These are phyloP conservation scores for Heterobasidion parviporum DNA, from an alignment of 1,284 basidiomycete genomes.

Conservation along the genomic window DNA sequence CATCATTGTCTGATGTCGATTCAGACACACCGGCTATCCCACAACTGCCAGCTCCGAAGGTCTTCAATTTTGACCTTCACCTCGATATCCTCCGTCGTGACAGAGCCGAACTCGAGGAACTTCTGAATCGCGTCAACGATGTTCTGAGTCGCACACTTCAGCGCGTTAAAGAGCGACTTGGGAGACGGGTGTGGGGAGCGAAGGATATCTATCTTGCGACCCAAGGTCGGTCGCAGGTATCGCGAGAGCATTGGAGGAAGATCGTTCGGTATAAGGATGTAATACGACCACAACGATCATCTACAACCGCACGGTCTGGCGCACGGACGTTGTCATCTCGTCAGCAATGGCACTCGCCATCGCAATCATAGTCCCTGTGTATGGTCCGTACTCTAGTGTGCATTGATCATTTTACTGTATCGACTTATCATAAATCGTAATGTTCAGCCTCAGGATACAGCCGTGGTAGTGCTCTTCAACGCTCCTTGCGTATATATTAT, in stretches of 20 bases:
- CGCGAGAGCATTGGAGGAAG: conserved; percentile 27
- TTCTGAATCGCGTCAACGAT: conserved; percentile 33
- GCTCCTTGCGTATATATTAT: too few relatives aligned
- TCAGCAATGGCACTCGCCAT: not conserved
- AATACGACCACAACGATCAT: not conserved
- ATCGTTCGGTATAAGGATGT: conserved; percentile 19
- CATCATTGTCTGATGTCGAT: conserved; percentile 19
- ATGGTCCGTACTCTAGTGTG: too few relatives aligned
- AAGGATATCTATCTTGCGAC: conserved; percentile 46
- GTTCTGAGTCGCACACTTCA: conserved; percentile 43
- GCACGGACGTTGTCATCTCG: too few relatives aligned
- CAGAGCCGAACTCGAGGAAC: conserved; percentile 34
- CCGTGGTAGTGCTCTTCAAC: too few relatives aligned
- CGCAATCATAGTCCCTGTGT: not conserved
- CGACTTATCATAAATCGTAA: too few relatives aligned
- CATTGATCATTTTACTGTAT: too few relatives aligned
- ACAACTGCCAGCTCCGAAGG: conserved; percentile 22
- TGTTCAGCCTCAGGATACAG: too few relatives aligned
- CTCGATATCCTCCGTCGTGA: conserved; percentile 46
- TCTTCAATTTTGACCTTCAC: conserved; percentile 48
- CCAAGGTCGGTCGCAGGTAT: conserved; percentile 21
- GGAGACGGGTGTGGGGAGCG: conserved; percentile 57
- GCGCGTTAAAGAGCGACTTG: conserved; percentile 59
- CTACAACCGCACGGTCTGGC: not conserved
- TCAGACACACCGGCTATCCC: conserved; percentile 16